Evolutionary conservation across 1,284 basidiomycete genomes (phyloP), one percentile per base, ranked within the genome.

Genomic region (Quambalaria eucalypti): DNA sequence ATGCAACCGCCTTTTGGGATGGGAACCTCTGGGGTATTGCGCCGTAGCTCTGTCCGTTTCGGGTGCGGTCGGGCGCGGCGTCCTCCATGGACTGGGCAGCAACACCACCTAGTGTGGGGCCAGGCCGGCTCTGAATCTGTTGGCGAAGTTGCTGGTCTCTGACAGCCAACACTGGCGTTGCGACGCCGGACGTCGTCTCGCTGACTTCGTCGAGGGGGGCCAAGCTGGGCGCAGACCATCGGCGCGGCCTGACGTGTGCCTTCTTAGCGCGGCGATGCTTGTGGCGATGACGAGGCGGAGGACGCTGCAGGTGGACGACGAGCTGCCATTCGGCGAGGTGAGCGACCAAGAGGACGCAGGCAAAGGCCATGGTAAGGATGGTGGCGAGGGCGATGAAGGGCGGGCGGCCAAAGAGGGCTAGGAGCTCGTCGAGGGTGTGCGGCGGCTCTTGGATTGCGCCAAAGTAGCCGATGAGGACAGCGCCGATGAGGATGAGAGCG

Each of bases 381-480:
- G 88, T 81, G 1, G 81, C 77, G 44, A 83, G 79, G 16, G 84
- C 85, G 14, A 93, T 80, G 74, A 95, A 97, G 0, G 87, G 78
- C 1, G 86, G 84, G 30, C 91, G 81, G 44, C 81, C 78, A 76
- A 91, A 93, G 6, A 96, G 81, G 25, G 76, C 76, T 26, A 97
- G 80, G 31, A 97, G 81, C 76, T 93, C 89, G 61, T 91, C 87
- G 14, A 97, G 81, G 1, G 86, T 85, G 66, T 88, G 88, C n/a
- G 87, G 88, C 10, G 84, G 83, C 75, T 95, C 90, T n/a, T 87
- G 85, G 0, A 96, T 88, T 55, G 91, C 88, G 51, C 91, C 91
- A 75, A 93, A 96, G 55, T 90, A 80, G 21, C 87, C 90, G 57
- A 97, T 91, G 56, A 93, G 80, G 30, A 90, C 84, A 1, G 92